Evolutionary conservation across 2,329 filamentous ascomycete genomes (phyloP).

Genomic region (Colletotrichum cereale): DNA sequence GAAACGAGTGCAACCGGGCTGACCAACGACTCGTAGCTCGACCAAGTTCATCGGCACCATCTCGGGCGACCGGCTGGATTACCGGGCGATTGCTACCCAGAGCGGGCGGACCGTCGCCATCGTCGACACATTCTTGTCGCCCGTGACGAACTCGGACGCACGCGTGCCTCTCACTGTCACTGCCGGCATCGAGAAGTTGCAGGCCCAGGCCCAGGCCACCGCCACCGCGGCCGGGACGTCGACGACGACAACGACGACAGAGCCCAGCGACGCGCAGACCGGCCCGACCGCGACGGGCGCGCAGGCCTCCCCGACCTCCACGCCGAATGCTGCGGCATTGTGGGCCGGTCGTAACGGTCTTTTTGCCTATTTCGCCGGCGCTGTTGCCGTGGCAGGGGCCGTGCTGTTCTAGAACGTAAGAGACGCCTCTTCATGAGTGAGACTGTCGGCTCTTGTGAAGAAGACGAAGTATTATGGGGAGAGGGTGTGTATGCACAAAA

Average conservation of each 20-base stretch:
- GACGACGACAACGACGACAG: conserved; percentile 29
- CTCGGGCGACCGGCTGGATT: neutral
- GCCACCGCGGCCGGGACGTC: conserved; percentile 1
- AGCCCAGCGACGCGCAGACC: conserved; percentile 22
- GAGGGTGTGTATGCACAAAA: neutral
- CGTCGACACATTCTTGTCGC: neutral
- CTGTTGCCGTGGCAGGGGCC: conserved; percentile 50
- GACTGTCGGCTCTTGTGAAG: neutral
- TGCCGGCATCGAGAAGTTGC: conserved; percentile 53
- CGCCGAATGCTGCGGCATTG: conserved; percentile 49
- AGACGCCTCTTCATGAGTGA: neutral
- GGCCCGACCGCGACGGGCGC: conserved; percentile 25
- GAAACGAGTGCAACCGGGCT: neutral
- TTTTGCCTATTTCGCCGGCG: conserved; percentile 50
- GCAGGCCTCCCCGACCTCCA: conserved; percentile 39
- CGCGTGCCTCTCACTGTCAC: conserved; percentile 53
- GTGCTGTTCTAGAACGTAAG: conserved; percentile 49
- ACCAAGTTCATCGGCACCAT: conserved; percentile 16
- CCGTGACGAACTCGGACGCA: conserved; percentile 37
- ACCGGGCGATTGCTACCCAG: neutral
- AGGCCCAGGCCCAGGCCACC: conserved; percentile 19
- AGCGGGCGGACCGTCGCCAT: neutral
- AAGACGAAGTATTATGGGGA: neutral
- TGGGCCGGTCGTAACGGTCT: conserved; percentile 51
- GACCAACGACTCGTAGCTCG: neutral